Base-by-base conservation (phyloP, 768 basidiomycete species). In the Leccinellum albellum region DNA sequence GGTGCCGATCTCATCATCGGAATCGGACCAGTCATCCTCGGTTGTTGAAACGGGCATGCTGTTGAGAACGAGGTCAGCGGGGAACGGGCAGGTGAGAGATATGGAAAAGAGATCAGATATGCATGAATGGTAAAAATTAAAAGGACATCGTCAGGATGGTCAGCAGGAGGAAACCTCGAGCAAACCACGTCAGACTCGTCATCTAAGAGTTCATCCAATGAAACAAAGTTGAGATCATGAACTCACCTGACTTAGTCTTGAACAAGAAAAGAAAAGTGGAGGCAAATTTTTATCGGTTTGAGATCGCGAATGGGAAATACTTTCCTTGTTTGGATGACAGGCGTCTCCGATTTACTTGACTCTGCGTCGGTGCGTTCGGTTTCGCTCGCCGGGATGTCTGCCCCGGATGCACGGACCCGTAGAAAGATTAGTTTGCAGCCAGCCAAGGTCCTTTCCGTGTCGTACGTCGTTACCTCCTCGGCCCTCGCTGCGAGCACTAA, bases 91-190 rank as follows among this genome's bases (percentile, higher is more conserved):
- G 15, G 15, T 14, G 55, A 32, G 60, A 47, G 47, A 55, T 24
- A 45, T 2, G 46, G 52, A 50, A 14, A 45, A 12, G 54, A 65
- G 66, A 74, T 92, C 91, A 93, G 91, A 76, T 78, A 87, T 78
- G 90, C 91, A 93, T 94, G 91, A 94, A 94, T 93, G 90, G 91
- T 88, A 88, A 76, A 78, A 67, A 58, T 73, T 75, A 73, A 69
- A 74, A 72, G 58, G 77, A 76, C 65, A 91, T 40, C 89, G 82
- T 91, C 90, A 87, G 67, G 59, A 77, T 62, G 57, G 46, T 74
- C 71, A 57, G 63, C 63, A 73, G 71, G 79, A 81, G 83, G 85
- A 83, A 85, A 82, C 85, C 85, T 81, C 78, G 76, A 63, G 68
- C 58, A 68, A 60, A 64, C 70, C 70, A 67, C 69, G 73, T 93